Percentiles rank a stretch among this genome's conserved stretches.
Conservation (phyloP, 257 asterid genomes). For the Solanum pinnatisectum region DNA sequence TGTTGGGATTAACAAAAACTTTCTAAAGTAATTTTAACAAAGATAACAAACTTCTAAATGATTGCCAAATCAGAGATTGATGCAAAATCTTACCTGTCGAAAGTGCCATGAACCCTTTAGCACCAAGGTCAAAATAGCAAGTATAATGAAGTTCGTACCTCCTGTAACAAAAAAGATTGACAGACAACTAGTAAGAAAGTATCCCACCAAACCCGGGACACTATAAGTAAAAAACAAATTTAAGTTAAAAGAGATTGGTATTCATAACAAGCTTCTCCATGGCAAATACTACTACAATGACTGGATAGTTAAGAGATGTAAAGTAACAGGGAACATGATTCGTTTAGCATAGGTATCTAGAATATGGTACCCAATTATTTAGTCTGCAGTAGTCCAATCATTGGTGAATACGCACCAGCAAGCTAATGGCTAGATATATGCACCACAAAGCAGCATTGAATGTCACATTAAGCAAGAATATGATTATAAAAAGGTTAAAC, state of each 20-base stretch:
- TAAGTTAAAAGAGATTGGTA: background rate
- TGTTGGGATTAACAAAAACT: background rate
- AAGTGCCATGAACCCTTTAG: constrained; percentile 83
- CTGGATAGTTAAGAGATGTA: background rate
- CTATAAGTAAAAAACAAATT: no score
- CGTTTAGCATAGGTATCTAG: background rate
- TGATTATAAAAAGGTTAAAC: background rate
- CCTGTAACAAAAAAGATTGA: constrained; percentile 27
- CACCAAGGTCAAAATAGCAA: constrained; percentile 72
- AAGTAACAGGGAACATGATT: background rate
- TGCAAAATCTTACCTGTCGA: constrained; percentile 55
- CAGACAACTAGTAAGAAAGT: background rate
- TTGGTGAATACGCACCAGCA: background rate
- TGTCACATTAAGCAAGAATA: background rate
- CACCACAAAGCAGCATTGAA: background rate
- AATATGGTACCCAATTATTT: background rate
- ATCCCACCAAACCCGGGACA: background rate
- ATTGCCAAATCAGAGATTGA: background rate
- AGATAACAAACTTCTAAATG: background rate
- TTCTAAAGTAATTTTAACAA: background rate
- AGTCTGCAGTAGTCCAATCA: background rate
- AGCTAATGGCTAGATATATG: background rate
- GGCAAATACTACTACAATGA: background rate
- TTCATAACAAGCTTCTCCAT: background rate
- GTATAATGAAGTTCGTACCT: constrained; percentile 76